phyloP scores from a whole-genome alignment of 2,329 filamentous ascomycete genomes.

The Calonectria henricotiae region DNA sequence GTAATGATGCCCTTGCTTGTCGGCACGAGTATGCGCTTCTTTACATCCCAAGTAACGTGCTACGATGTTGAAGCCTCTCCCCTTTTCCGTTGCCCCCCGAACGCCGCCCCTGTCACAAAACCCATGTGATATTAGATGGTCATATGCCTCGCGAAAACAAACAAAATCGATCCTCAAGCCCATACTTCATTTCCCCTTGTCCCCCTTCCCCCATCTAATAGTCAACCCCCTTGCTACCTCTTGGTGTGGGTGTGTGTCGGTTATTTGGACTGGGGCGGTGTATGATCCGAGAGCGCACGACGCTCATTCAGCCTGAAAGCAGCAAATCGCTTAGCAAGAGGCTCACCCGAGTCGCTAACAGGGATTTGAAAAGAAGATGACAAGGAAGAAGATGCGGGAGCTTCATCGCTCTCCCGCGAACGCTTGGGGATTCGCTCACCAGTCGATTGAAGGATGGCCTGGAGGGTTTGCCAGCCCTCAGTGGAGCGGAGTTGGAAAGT shows the following conservation, averaged over 20 bases:
- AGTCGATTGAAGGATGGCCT: slow-evolving; percentile 95
- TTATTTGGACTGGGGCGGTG: slow-evolving; percentile 48
- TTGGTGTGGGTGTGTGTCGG: slow-evolving; percentile 17
- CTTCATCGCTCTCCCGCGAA: slow-evolving; percentile 62
- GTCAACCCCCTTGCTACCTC: slow-evolving; percentile 17
- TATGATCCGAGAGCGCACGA: slow-evolving; percentile 48
- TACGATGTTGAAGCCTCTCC: background rate
- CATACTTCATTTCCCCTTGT: slow-evolving; percentile 5
- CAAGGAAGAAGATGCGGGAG: slow-evolving; percentile 50
- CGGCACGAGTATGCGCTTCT: slow-evolving; percentile 23
- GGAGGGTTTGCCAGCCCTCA: slow-evolving; percentile 93
- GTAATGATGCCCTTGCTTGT: slow-evolving; percentile 21
- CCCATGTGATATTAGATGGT: slow-evolving; percentile 20
- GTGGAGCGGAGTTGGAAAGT: slow-evolving; percentile 88
- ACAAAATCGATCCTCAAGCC: slow-evolving; percentile 36
- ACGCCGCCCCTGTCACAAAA: slow-evolving; percentile 33
- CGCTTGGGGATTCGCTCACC: slow-evolving; percentile 96
- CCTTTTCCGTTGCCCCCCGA: slow-evolving; percentile 16
- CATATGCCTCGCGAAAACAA: slow-evolving; percentile 27
- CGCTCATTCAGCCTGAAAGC: slow-evolving; percentile 75
- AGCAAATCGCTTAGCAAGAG: slow-evolving; percentile 78
- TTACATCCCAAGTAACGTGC: slow-evolving; percentile 29
- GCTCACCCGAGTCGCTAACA: slow-evolving; percentile 64
- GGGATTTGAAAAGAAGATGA: slow-evolving; percentile 53
- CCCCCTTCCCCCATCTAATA: background rate